A percentile compares a stretch with the other conserved stretches of the same genome.
Conservation (phyloP, 2,329 filamentous ascomycete species). For the Teratosphaeria gauchensis region DNA sequence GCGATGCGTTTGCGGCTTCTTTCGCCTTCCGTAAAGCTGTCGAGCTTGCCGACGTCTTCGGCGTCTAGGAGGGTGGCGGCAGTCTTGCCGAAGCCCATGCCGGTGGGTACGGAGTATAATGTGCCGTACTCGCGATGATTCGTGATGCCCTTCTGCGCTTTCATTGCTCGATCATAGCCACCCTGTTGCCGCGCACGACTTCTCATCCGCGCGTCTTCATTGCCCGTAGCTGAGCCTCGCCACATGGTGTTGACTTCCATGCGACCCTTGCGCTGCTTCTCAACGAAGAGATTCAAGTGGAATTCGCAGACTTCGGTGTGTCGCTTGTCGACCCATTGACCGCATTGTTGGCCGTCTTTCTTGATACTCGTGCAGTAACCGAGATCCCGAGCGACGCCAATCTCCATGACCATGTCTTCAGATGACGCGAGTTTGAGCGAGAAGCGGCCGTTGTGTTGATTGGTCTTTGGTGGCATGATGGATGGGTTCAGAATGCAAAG, state of each 20-base stretch:
- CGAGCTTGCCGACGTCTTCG: conserved; percentile 48
- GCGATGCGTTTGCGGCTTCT: conserved; percentile 55
- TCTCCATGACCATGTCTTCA: conserved; percentile 80
- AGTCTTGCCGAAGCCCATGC: conserved; percentile 9
- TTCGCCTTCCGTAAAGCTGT: conserved; percentile 47
- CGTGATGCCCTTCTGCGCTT: conserved; percentile 38
- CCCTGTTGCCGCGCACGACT: conserved; percentile 5
- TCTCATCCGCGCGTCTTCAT: neutral
- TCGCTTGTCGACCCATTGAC: conserved; percentile 75
- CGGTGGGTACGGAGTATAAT: conserved; percentile 33
- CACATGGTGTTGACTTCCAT: conserved; percentile 70
- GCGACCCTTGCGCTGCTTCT: conserved; percentile 57
- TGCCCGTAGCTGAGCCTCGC: conserved; percentile 6
- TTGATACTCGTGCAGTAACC: conserved; percentile 79
- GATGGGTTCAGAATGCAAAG: conserved; percentile 85
- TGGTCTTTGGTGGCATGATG: conserved; percentile 76
- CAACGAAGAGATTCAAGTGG: conserved; percentile 73
- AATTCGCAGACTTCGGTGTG: conserved; percentile 90
- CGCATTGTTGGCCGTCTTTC: conserved; percentile 74
- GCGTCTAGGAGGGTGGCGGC: conserved; percentile 57
- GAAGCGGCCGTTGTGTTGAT: conserved; percentile 72
- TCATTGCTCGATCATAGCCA: conserved; percentile 8
- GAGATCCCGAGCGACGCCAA: conserved; percentile 75
- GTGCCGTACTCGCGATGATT: conserved; percentile 47
- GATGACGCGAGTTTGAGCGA: conserved; percentile 76